Base-by-base conservation (phyloP, 139 green algal species). In the Diplosphaera chodatii region DNA sequence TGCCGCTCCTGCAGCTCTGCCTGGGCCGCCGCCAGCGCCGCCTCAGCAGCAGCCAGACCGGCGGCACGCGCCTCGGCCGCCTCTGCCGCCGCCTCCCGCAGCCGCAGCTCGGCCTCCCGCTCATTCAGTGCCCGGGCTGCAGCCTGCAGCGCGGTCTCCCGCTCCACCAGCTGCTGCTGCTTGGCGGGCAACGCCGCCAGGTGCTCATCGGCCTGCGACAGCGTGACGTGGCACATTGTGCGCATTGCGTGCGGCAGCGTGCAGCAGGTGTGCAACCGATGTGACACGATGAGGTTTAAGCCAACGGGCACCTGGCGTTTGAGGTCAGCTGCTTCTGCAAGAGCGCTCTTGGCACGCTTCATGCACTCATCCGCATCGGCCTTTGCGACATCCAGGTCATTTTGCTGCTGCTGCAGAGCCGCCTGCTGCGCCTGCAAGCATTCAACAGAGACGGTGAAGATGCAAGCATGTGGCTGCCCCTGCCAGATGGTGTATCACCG, bases 11-110 rank as follows among this genome's bases (percentile, higher is more conserved):
- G 59, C 59, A 85, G 48, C 41, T 69, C 32, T 22, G 73, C 63
- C 33, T 63, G 72, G 32, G 68, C 41, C 64, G 71, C 66, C 55
- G 80, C 76, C 30, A 82, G 72, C 30, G 55, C 55, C 25, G 62
- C 55, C 23, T 69, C 67, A 1, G 64, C 69, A 23, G 69, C 40
- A 32, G 69, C 73, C 22, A 78, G 69, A 25, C 64, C 69, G 37
- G 65, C 55, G 28, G 73, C 55, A 48, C 74, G 74, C 3, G 59
- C 37, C 6, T 31, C 67, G 1, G 69, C 59, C n/a, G 59, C 48
- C 18, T 41, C 64, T 41, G 84, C 64, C 21, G 32, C 41, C 15
- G 41, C n/a, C 68, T 59, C 20, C 10, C 64, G 55, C 32, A 69
- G 64, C 6, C 41, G 62, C 23, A 68, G 63, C 13, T 64, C 63